A percentile compares a stretch with the other conserved stretches of the same genome.
Evolutionary conservation across 208 protist genomes (phyloP).

Genomic region (Leishmania turanica): DNA sequence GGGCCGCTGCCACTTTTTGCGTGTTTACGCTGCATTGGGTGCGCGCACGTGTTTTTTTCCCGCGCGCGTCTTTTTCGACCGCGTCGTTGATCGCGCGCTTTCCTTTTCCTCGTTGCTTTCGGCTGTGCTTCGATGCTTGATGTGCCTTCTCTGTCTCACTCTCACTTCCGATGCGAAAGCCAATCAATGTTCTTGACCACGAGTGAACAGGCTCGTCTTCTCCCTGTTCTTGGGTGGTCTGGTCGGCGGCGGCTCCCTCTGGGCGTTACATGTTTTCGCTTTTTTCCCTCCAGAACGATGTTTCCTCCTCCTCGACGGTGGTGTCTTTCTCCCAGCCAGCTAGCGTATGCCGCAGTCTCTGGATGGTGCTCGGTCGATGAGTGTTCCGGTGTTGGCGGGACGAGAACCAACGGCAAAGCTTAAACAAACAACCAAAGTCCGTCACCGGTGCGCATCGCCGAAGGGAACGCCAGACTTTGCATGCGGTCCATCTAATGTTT

Average conservation of each 20-base stretch:
- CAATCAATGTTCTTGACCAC: not conserved
- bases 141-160: not conserved
- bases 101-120: too few species aligned
- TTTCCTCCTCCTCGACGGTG: not conserved
- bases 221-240: not conserved
- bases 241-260: not conserved
- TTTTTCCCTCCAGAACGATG: not conserved
- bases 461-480: too few species aligned
- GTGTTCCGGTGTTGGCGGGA: not conserved
- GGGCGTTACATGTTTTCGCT: not conserved
- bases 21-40: too few species aligned
- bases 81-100: too few species aligned
- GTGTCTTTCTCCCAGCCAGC: not conserved
- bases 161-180: not conserved
- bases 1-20: too few species aligned
- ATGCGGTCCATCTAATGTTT: too few species aligned
- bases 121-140: too few species aligned
- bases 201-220: not conserved
- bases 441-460: too few species aligned
- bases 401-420: too few species aligned
- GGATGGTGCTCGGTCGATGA: not conserved
- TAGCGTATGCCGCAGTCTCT: not conserved
- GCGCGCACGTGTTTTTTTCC: too few species aligned
- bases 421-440: too few species aligned
- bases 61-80: too few species aligned